phyloP scores from a whole-genome alignment of 169 alveolate species.

The Eimeria praecox region DNA sequence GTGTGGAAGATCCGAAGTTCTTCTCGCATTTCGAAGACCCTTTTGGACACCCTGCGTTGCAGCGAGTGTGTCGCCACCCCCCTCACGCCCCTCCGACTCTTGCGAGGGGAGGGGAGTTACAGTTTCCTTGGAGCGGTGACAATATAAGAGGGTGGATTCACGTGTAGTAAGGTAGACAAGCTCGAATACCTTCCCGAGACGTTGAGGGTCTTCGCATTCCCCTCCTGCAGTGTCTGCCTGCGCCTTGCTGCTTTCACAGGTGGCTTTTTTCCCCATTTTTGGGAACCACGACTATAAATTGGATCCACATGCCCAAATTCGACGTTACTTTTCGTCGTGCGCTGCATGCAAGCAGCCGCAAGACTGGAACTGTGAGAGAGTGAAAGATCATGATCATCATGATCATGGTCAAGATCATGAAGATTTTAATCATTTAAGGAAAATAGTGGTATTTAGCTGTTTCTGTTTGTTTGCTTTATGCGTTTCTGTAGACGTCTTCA shows the following conservation, averaged over 20 bases:
- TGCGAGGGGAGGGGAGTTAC: too few relatives aligned
- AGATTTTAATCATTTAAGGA: too few relatives aligned
- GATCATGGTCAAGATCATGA: too few relatives aligned
- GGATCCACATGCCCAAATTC: conserved; percentile 61
- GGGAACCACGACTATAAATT: conserved; percentile 72
- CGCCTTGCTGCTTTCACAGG: conserved; percentile 15
- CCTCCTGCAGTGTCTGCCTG: not conserved
- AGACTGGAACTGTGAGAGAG: conserved; percentile 38
- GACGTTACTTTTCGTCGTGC: conserved; percentile 34
- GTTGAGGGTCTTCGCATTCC: not conserved
- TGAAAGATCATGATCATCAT: too few relatives aligned
- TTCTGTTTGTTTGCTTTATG: not conserved
- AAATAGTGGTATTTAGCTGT: not conserved
- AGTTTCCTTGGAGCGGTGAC: too few relatives aligned
- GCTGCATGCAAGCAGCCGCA: conserved; percentile 23
- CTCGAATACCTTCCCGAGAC: not conserved
- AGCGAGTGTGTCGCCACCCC: conserved; percentile 4
- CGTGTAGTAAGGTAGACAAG: not conserved
- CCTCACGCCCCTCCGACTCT: too few relatives aligned
- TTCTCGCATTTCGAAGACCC: not conserved
- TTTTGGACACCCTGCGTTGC: conserved; percentile 50
- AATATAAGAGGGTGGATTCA: too few relatives aligned
- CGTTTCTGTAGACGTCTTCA: not conserved
- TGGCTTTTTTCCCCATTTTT: conserved; percentile 70
- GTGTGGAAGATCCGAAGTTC: conserved; percentile 12